Base-by-base conservation (phyloP, 768 basidiomycete species). In the Termitomyces sp. region DNA sequence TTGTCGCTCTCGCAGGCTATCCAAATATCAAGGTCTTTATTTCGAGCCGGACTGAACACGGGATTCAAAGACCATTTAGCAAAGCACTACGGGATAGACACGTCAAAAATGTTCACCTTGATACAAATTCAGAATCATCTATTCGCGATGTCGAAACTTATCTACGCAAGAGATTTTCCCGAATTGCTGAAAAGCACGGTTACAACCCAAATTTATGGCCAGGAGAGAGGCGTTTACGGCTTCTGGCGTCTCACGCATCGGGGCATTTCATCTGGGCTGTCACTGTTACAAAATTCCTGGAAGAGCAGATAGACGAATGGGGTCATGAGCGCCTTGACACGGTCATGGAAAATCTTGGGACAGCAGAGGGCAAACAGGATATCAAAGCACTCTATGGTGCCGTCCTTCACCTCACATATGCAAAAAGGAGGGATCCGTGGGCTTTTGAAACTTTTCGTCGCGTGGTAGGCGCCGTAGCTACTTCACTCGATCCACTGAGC, bases 31-130 rank as follows among this genome's bases (percentile, higher is more conserved):
- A 65, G 24, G 45, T 67, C 42, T 59, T 65, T 27, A 58, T 67
- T 33, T 65, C 66, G 10, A 65, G 66, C 30, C 58, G 66, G 20
- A 63, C 64, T 1, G 66, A 67, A 22, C 49, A 64, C 44, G 62
- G 57, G 10, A 67, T 67, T 22, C 53, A 50, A 13, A 62, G 30
- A 13, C 59, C 62, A 13, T 65, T 67, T 32, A 52, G 52, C 10
- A 45, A 32, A 26, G 32, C 53, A 12, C 45, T 60, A 46, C 26
- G 55, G 12, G 56, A 50, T 34, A 42, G 53, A n/a, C 47, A 57
- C n/a, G 61, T 66, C 18, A 63, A 62, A 53, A 58, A 60, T 30
- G 40, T 67, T 13, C 58, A 63, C 46, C 61, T 67, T 12, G 55
- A 67, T 39, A 67, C 65, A 0, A 55, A 49, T 30, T 32, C 54